A percentile compares a stretch with the other conserved stretches of the same genome.
Evolutionary conservation across 2,329 filamentous ascomycete genomes (phyloP).

Genomic region (Ophiostoma ips): DNA sequence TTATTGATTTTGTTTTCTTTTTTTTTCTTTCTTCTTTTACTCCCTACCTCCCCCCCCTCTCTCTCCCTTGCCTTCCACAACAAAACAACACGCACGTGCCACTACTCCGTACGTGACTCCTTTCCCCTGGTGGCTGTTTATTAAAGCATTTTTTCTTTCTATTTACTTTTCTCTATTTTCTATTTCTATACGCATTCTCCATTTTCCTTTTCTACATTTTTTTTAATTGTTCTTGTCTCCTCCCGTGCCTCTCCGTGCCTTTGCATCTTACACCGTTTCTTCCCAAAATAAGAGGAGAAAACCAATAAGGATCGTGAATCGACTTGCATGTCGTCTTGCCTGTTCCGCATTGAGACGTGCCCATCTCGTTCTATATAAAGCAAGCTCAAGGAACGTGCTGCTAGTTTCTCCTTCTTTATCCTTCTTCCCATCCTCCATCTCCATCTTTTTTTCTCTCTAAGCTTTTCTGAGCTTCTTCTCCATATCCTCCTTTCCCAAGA

Average conservation of each 20-base stretch:
- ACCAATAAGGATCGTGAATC: background rate
- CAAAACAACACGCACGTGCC: background rate
- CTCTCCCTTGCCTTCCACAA: background rate
- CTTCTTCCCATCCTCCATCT: background rate
- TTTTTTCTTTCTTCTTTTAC: background rate
- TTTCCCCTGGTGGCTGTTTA: too few species aligned
- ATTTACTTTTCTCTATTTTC: background rate
- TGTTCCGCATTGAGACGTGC: background rate
- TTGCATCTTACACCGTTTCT: conserved; percentile 1
- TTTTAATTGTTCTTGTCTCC: background rate
- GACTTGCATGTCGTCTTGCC: background rate
- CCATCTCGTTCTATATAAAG: background rate
- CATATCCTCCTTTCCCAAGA: background rate
- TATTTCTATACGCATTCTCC: background rate
- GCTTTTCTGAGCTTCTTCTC: background rate
- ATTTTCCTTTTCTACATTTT: background rate
- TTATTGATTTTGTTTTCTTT: background rate
- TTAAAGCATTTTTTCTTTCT: too few species aligned
- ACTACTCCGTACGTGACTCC: background rate
- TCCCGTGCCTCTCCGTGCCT: background rate
- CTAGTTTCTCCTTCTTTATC: background rate
- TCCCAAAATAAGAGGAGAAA: background rate
- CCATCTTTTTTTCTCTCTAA: background rate
- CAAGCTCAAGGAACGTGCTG: background rate
- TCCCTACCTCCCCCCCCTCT: background rate